These are phyloP conservation scores for Stachybotrys chlorohalonatus DNA, from an alignment of 2,329 filamentous ascomycete species.

Conservation along the genomic window DNA sequence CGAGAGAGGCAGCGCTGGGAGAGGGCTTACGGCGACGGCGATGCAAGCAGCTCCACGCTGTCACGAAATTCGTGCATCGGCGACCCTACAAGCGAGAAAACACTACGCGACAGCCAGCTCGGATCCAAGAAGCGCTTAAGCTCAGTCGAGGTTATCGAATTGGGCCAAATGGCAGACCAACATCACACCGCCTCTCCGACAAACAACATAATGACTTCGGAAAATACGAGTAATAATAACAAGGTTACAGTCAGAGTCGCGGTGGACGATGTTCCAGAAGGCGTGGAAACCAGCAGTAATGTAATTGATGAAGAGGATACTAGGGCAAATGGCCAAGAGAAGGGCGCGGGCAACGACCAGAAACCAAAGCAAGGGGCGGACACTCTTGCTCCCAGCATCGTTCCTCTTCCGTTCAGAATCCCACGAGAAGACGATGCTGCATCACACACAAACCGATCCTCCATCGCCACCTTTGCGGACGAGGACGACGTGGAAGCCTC, in stretches of 20 bases:
- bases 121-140: constrained; percentile 24
- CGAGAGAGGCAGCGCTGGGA: constrained; percentile 67
- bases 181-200: constrained; percentile 14
- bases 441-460: constrained; percentile 46
- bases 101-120: constrained; percentile 20
- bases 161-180: constrained; percentile 36
- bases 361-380: not conserved
- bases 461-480: constrained; percentile 62
- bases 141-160: constrained; percentile 42
- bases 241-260: constrained; percentile 45
- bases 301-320: constrained; percentile 13
- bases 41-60: constrained; percentile 19
- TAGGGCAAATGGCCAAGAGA: not conserved
- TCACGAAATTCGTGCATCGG: constrained; percentile 43
- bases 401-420: constrained; percentile 58
- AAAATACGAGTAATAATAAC: constrained; percentile 29
- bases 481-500: constrained; percentile 33
- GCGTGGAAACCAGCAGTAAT: constrained; percentile 16
- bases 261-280: constrained; percentile 34
- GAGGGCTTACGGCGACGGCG: constrained; percentile 58
- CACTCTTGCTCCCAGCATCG: constrained; percentile 35
- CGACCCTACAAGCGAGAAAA: constrained; percentile 39
- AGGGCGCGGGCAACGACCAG: not conserved
- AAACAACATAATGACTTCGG: constrained; percentile 29
- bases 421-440: constrained; percentile 34